Evolutionary conservation across 2,329 filamentous ascomycete genomes (phyloP), one percentile per base, ranked within the genome.

Genomic region (Colletotrichum godetiae): DNA sequence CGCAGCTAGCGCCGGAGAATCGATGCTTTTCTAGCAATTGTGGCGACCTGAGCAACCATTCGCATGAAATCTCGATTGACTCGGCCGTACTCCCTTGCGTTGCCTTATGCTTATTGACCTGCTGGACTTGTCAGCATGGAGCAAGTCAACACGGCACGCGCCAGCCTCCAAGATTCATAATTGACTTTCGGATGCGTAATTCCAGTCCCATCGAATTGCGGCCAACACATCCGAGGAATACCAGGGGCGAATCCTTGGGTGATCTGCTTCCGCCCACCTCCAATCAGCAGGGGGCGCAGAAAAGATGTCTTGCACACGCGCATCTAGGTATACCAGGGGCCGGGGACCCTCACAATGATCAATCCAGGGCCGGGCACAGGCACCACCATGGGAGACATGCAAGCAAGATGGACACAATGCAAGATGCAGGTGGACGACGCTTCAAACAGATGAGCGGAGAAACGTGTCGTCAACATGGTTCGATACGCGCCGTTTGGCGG

Each of bases 181-280:
- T 59, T 42, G 42, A 55, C 59, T 63, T 56, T 52, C 7, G 60
- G 53, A 59, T 56, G 67, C 59, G 53, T 66, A 37, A 64, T 60
- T 62, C 35, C 66, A 70, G 52, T 35, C 62, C 29, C 22, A 15
- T 27, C 33, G 55, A 42, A 55, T 42, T 58, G 59, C 42, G 46
- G 35, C 70, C 67, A 64, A 57, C 70, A 57, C 60, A 56, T 27
- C 6, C 53, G n/a, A 27, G 60, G 49, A 24, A 66, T 22, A 53
- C 10, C 60, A 73, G 35, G 67, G 69, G 68, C 52, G 19, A 59
- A 60, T 61, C 73, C 71, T 53, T 75, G 71, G 49, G 53, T 7
- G 71, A 75, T 75, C 71, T 71, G 58, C 71, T 64, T 59, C 37
- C 53, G 46, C 33, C 69, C 53, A 67, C 67, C 35, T 66, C 55